Conservation (phyloP, 2,329 filamentous ascomycete species). For the Dichotomopilus funicola region DNA sequence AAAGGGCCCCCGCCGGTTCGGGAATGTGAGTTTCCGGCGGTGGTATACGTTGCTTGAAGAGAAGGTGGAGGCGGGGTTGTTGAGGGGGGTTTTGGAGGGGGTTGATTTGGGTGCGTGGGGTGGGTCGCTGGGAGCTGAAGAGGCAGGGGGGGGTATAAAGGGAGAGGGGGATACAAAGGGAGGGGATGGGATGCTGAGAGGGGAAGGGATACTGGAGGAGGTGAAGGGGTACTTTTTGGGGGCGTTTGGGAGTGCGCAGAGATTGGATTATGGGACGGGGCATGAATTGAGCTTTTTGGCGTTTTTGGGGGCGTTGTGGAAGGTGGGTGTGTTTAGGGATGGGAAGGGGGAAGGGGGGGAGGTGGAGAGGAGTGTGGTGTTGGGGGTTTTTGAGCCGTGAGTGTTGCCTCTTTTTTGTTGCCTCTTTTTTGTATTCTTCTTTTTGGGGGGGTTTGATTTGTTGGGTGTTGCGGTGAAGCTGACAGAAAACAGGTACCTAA, state of each 20-base stretch:
- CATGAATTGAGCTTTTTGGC: conserved; percentile 94
- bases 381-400: conserved; percentile 76
- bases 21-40: conserved; percentile 81
- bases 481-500: conserved; percentile 56
- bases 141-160: no score
- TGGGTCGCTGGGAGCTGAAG: no score
- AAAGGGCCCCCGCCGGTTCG: conserved; percentile 79
- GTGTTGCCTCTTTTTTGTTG: conserved; percentile 29
- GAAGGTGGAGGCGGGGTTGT: conserved; percentile 43
- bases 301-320: conserved; percentile 87
- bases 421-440: not conserved
- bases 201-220: conserved; percentile 46
- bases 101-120: conserved; percentile 20
- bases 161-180: not conserved
- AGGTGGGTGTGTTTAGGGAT: conserved; percentile 68
- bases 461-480: not conserved
- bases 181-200: conserved; percentile 26
- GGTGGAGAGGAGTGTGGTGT: conserved; percentile 71
- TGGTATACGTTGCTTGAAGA: conserved; percentile 70
- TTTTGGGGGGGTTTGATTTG: not conserved
- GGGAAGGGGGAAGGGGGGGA: conserved; percentile 36
- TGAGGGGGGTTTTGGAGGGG: conserved; percentile 49
- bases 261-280: conserved; percentile 92
- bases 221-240: conserved; percentile 74
- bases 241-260: conserved; percentile 78